Conservation (phyloP, 345 rosid species). For the Salix purpurea region DNA sequence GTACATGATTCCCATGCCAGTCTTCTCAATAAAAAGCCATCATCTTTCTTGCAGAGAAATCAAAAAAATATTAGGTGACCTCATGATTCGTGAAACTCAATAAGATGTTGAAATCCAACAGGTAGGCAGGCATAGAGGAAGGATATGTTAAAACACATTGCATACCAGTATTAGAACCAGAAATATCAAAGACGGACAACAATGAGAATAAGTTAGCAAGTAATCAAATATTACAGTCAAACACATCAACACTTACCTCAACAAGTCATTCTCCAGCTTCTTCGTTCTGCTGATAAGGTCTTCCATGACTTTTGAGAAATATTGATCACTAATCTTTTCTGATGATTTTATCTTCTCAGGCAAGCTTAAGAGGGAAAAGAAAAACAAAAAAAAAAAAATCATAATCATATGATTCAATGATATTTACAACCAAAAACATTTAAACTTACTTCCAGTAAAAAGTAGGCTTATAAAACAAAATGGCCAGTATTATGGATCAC, state of each 20-base stretch:
- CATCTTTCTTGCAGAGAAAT: not conserved
- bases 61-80: not conserved
- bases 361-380: conserved; percentile 22
- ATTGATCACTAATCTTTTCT: conserved; percentile 43
- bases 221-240: not conserved
- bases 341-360: conserved; percentile 38
- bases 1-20: not conserved
- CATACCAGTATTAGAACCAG: not conserved
- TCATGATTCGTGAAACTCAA: not conserved
- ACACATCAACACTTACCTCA: conserved; percentile 39
- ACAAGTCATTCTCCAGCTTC: conserved; percentile 55
- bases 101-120: not conserved
- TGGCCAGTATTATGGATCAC: not conserved
- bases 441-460: not conserved
- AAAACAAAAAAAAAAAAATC: too few species aligned
- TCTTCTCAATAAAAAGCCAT: not conserved
- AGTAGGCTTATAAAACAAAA: not conserved
- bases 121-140: not conserved
- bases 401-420: not conserved
- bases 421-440: not conserved
- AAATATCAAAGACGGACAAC: not conserved
- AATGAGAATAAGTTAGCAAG: not conserved
- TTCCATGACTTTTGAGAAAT: conserved; percentile 60
- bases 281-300: conserved; percentile 46
- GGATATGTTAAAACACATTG: not conserved